Evolutionary conservation across 73 alveolate species (phyloP).

Genomic region (Symbiodinium pilosum): DNA sequence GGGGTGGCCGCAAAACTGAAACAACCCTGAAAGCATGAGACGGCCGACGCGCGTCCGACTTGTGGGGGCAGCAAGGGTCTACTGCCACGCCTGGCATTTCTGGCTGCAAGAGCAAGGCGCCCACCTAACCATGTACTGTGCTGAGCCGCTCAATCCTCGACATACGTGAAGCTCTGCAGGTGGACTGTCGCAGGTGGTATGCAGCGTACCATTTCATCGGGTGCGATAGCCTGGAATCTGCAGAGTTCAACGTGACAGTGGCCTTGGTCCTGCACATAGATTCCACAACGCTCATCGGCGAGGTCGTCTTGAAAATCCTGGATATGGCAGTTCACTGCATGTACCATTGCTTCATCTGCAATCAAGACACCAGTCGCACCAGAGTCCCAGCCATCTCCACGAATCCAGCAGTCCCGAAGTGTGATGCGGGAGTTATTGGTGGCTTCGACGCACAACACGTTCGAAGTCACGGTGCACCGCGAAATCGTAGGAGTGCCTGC

Average conservation of each 20-base stretch:
- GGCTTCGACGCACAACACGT: neutral
- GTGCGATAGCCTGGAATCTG: neutral
- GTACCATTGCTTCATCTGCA: neutral
- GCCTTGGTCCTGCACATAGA: neutral
- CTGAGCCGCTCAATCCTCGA: neutral
- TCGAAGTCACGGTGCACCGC: conserved; percentile 8
- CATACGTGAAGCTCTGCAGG: neutral
- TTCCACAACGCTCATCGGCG: neutral
- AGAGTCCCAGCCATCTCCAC: conserved; percentile 3
- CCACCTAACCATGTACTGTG: neutral
- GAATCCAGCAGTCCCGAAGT: conserved; percentile 9
- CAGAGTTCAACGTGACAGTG: neutral
- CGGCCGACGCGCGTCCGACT: neutral
- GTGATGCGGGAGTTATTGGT: neutral
- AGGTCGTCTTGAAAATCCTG: neutral
- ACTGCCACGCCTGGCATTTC: too few species aligned
- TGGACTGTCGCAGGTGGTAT: conserved; percentile 6
- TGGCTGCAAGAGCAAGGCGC: neutral
- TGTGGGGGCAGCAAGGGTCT: neutral
- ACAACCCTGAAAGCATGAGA: neutral
- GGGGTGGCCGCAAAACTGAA: neutral
- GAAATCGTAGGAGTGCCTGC: conserved; percentile 2
- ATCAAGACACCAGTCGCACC: conserved; percentile 2
- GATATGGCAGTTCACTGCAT: neutral
- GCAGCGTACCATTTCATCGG: neutral